Conservation (phyloP, 176 grass and related monocot species). For the Tillandsia leiboldiana region DNA sequence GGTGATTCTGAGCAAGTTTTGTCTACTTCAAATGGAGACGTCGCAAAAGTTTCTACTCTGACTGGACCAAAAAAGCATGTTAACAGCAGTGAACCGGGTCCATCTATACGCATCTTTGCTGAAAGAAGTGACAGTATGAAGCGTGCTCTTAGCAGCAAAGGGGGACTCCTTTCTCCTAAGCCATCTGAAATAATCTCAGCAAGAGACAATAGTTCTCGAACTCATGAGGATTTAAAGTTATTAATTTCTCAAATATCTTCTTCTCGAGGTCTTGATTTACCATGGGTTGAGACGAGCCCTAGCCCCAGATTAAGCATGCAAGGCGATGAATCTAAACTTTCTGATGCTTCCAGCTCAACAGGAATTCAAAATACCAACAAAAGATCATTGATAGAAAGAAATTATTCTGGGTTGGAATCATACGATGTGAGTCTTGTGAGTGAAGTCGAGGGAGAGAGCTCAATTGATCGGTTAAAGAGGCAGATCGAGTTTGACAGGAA, state of each 20-base stretch:
- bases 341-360: conserved; percentile 2
- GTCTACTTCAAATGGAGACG: conserved; percentile 21
- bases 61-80: conserved; percentile 13
- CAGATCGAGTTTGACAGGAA: conserved; percentile 53
- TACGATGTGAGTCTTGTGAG: conserved; percentile 16
- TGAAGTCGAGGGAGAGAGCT: conserved; percentile 49
- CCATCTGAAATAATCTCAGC: conserved; percentile 24
- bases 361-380: conserved; percentile 39
- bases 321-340: conserved; percentile 32
- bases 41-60: conserved; percentile 18
- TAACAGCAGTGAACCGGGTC: not conserved
- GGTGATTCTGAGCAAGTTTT: conserved; percentile 22
- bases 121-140: conserved; percentile 15
- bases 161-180: conserved; percentile 2
- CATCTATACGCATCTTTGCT: conserved; percentile 11
- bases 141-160: conserved; percentile 16
- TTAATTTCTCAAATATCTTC: conserved; percentile 56
- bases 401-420: conserved; percentile 33
- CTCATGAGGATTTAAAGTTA: conserved; percentile 54
- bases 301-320: conserved; percentile 32
- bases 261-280: conserved; percentile 18
- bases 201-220: conserved; percentile 32
- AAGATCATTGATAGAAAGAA: conserved; percentile 38
- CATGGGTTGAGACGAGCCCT: conserved; percentile 11
- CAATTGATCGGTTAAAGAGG: conserved; percentile 45